Evolutionary conservation across 805 yeast species (phyloP).

Genomic region (Candida loeiensis): DNA sequence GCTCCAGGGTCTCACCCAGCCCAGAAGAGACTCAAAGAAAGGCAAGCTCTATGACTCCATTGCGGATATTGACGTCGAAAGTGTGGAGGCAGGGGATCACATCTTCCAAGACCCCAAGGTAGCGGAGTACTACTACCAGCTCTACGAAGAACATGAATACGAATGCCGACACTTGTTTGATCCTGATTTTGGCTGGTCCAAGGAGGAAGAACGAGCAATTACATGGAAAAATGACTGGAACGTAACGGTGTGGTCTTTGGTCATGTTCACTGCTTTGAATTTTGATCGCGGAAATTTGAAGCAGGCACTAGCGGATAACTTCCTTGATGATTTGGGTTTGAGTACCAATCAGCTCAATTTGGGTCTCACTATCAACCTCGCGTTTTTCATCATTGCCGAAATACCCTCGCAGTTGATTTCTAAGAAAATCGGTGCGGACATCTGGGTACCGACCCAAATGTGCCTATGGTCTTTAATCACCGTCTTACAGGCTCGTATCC

Average conservation of each 20-base stretch:
- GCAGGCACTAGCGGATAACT: constrained; percentile 24
- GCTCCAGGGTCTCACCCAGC: not conserved
- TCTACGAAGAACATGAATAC: constrained; percentile 30
- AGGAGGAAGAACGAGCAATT: constrained; percentile 34
- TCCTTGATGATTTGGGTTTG: constrained; percentile 34
- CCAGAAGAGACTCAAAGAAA: constrained; percentile 1
- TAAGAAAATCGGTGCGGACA: constrained; percentile 58
- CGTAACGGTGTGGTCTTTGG: constrained; percentile 55
- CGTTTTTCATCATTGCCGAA: constrained; percentile 55
- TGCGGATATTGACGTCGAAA: not conserved
- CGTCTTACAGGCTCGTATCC: constrained; percentile 24
- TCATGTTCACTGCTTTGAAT: constrained; percentile 27
- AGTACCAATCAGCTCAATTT: constrained; percentile 57
- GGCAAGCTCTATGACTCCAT: not conserved
- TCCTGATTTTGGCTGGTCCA: constrained; percentile 32
- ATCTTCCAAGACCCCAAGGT: constrained; percentile 34
- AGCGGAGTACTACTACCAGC: constrained; percentile 26
- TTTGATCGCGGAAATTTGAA: constrained; percentile 23
- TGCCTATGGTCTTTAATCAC: constrained; percentile 25
- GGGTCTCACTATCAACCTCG: constrained; percentile 53
- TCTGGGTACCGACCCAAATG: constrained; percentile 25
- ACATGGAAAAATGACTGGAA: constrained; percentile 51
- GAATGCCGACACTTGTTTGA: constrained; percentile 35
- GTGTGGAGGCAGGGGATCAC: constrained; percentile 9
- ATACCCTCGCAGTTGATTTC: constrained; percentile 64